Percentiles rank a stretch among this genome's conserved stretches.
Evolutionary conservation across 169 alveolate genomes (phyloP).

Genomic region (Plasmodium billcollinsi): DNA sequence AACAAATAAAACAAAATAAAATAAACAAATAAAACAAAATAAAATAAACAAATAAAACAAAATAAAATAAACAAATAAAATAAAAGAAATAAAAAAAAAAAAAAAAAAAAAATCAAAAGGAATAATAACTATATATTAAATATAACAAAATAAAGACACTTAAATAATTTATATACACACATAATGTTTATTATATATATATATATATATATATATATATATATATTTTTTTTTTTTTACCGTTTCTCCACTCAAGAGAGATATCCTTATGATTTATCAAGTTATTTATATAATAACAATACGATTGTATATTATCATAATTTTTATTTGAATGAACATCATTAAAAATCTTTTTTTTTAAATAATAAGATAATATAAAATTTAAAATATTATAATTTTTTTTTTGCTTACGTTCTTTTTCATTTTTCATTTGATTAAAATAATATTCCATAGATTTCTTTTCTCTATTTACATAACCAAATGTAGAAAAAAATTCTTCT

Average conservation of each 20-base stretch:
- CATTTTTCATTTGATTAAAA: slow-evolving; percentile 62
- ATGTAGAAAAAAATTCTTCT: slow-evolving; percentile 63
- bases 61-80: slow-evolving; percentile 3
- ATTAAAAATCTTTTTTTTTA: slow-evolving; percentile 23
- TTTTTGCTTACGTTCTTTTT: slow-evolving; percentile 47
- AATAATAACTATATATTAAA: too few relatives aligned
- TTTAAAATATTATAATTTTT: slow-evolving; percentile 63
- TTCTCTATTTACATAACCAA: slow-evolving; percentile 38
- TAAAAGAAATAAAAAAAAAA: not conserved
- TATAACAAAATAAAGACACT: too few relatives aligned
- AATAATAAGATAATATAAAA: slow-evolving; percentile 46
- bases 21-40: too few relatives aligned
- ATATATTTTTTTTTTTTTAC: slow-evolving; percentile 5
- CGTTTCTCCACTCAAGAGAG: slow-evolving; percentile 4
- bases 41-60: too few relatives aligned
- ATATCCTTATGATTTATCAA: slow-evolving; percentile 16
- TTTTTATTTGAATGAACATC: slow-evolving; percentile 5
- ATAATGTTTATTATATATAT: not conserved
- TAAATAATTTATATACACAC: slow-evolving; percentile 3
- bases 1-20: too few relatives aligned
- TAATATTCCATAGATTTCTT: slow-evolving; percentile 69
- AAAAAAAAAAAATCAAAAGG: not conserved
- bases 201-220: not conserved
- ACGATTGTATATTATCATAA: slow-evolving; percentile 49
- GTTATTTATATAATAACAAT: slow-evolving; percentile 42